A percentile compares a stretch with the other conserved stretches of the same genome.
Evolutionary conservation across 352 stramenopile genomes (phyloP).

Genomic region (Pythium dissotocum): DNA sequence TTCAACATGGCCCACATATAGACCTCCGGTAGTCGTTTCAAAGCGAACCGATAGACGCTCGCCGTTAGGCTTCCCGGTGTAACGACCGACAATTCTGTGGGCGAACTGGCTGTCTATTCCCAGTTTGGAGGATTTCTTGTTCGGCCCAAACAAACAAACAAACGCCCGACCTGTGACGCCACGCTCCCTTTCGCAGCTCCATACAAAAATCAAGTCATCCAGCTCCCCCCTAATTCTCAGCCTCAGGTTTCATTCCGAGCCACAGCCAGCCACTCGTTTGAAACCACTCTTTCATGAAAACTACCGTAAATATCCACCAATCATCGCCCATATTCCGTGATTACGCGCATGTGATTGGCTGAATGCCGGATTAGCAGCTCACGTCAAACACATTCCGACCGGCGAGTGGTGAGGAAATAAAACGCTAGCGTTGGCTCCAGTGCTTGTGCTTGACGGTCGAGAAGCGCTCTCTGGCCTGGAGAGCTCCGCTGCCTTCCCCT

Average conservation of each 20-base stretch:
- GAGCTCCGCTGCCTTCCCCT: background rate
- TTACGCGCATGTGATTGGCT: conserved; percentile 26
- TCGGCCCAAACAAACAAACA: background rate
- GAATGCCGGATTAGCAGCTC: conserved; percentile 9
- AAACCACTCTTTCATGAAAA: conserved; percentile 29
- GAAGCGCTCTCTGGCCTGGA: conserved; percentile 5
- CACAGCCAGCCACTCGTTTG: conserved; percentile 63
- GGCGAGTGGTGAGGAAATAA: conserved; percentile 54
- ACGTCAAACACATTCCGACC: conserved; percentile 34
- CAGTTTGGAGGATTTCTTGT: conserved; percentile 1
- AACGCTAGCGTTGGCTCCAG: conserved; percentile 7
- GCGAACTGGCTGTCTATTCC: conserved; percentile 25
- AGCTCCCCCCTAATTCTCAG: conserved; percentile 24
- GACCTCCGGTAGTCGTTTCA: background rate
- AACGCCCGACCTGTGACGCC: background rate
- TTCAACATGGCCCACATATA: background rate
- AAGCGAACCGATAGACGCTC: conserved; percentile 1
- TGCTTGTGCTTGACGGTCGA: conserved; percentile 2
- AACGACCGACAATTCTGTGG: conserved; percentile 17
- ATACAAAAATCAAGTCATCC: conserved; percentile 30
- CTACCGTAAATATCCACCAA: conserved; percentile 44
- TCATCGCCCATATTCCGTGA: background rate
- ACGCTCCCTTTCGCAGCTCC: conserved; percentile 25
- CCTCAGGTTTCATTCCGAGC: conserved; percentile 30
- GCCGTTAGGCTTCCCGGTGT: conserved; percentile 6